Base-by-base conservation (phyloP, 768 basidiomycete species). In the Agrocybe pediades region DNA sequence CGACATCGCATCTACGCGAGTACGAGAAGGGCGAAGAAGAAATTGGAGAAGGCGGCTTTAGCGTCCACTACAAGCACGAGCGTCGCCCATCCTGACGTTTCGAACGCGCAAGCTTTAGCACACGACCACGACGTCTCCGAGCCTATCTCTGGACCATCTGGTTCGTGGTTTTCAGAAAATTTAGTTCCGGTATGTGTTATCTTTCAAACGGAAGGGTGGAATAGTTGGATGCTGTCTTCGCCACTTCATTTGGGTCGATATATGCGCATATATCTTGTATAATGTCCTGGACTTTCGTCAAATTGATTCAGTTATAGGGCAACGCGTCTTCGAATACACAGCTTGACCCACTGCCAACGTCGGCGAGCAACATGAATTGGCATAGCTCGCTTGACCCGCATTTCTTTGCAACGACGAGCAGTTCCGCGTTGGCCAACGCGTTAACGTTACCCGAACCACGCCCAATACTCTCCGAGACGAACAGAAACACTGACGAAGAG, bases 1-100 rank as follows among this genome's bases (percentile, higher is more conserved):
- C 72, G 77, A 16, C 81, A 83, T 61, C 74, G 81, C 23, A 64
- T 74, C 5, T 83, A 84, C 45, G 80, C 79, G 9, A 75, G 63
- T 29, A 79, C 81, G 3, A 82, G 82, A 60, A 68, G 80, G 15
- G 74, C 75, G 4, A 73, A 75, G 51, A 66, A 80, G 53, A 83
- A 82, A 62, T 58, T 71, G 57, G 81, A 84, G 63, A 83, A 82
- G 62, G 74, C 73, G 0, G 71, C 74, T 6, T n/a, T n/a, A n/a
- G n/a, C n/a, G n/a, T n/a, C n/a, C n/a, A n/a, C n/a, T n/a, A n/a
- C n/a, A n/a, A n/a, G n/a, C n/a, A n/a, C n/a, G n/a, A n/a, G n/a
- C n/a, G 58, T 74, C 23, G 29, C 41, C 9, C 40, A 27, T 21
- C 48, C 49, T 33, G 45, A 33, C 50, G 41, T 26, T 11, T 29